Evolutionary conservation across 2,329 filamentous ascomycete genomes (phyloP), one percentile per base, ranked within the genome.

Genomic region (Colletotrichum neosansevieriae): DNA sequence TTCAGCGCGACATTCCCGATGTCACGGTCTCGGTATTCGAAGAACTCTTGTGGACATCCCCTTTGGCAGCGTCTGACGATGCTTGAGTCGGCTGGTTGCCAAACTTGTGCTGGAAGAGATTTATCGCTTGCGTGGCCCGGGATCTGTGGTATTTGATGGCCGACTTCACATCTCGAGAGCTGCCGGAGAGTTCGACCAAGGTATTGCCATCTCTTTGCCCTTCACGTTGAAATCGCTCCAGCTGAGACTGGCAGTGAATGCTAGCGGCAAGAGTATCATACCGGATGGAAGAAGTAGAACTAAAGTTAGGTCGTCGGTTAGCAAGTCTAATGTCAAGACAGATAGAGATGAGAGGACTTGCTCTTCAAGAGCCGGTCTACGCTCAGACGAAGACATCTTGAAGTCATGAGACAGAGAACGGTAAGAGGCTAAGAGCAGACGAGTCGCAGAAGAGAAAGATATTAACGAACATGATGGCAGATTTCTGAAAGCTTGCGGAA

Each of bases 81-180:
- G 21, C 2, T 44, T 15, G 24, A 1, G 29, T 32, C 6, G 12
- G 6, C 6, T 42, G 6, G 1, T 47, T 51, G 7, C 24, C 38
- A n/a, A 67, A 67, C 21, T 12, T 67, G 29, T 47, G 24, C 19
- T 67, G 51, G 11, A 67, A 67, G 10, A 44, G 13, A 11, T 44
- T 49, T 17, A 67, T 40, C 12, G 59, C 51, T 6, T 40, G 36
- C 5, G 38, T 34, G 13, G 64, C 64, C 19, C 59, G 64, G 4
- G 19, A 36, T 32, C 17, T 58, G 59, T 67, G 64, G 7, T 67
- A 51, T n/a, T 53, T 19, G 6, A 64, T 45, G 45, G 59, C 51
- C 24, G 58, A 58, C 29, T 38, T 58, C 29, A 57, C 29, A 36
- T 50, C 29, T 29, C 51, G 44, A 24, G 59, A 19, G 13, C 38